Evolutionary conservation across 352 stramenopile genomes (phyloP).

Genomic region (Pythium volutum): DNA sequence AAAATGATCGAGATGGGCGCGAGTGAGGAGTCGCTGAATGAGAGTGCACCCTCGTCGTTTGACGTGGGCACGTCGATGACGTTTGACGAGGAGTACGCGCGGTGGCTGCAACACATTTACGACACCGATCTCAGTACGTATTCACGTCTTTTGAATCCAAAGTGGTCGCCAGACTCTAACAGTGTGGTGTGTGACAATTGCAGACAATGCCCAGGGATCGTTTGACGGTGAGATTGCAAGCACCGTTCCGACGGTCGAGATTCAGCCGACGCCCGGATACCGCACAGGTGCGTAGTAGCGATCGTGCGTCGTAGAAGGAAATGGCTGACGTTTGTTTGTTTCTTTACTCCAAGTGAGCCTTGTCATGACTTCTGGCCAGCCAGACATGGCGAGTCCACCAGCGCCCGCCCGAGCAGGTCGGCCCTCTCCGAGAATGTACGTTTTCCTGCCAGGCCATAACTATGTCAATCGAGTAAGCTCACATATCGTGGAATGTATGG

Average conservation of each 20-base stretch:
- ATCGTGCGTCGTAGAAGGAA: not conserved
- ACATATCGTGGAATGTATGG: not conserved
- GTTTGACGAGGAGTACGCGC: conserved; percentile 86
- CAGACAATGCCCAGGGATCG: conserved; percentile 27
- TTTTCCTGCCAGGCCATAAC: not conserved
- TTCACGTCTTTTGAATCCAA: not conserved
- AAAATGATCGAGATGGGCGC: conserved; percentile 72
- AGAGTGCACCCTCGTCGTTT: conserved; percentile 63
- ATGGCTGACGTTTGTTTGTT: not conserved
- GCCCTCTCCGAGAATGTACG: conserved; percentile 33
- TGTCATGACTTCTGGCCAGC: conserved; percentile 28
- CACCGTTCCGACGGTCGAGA: conserved; percentile 24
- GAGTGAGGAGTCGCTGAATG: conserved; percentile 63
- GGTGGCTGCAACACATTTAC: conserved; percentile 85
- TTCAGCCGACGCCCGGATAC: conserved; percentile 35
- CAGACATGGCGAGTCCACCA: conserved; percentile 26
- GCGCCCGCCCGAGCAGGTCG: conserved; percentile 24
- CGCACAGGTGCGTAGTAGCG: conserved; percentile 27
- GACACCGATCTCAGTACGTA: conserved; percentile 78
- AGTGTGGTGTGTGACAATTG: not conserved
- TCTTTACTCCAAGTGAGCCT: conserved; percentile 50
- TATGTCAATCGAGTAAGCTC: not conserved
- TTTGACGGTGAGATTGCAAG: conserved; percentile 26
- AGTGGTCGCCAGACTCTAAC: not conserved
- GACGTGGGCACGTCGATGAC: conserved; percentile 56